A percentile compares a stretch with the other conserved stretches of the same genome.
Evolutionary conservation across 192 early-diverging fungal genomes (phyloP).

Genomic region (Phycomyces nitens): DNA sequence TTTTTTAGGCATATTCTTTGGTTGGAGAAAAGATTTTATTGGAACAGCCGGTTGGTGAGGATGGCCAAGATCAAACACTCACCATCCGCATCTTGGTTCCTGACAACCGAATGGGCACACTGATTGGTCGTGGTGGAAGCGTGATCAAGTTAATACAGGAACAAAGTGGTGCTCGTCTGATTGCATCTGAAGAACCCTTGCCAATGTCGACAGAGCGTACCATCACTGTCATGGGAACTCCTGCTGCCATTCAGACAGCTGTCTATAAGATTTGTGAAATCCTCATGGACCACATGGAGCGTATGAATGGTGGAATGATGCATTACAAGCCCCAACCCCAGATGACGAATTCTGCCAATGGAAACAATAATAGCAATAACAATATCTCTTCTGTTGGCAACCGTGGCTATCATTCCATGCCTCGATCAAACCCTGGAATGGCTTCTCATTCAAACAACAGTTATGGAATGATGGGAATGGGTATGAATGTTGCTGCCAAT

Average conservation of each 20-base stretch:
- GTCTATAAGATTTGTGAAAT: conserved; percentile 78
- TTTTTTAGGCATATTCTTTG: conserved; percentile 52
- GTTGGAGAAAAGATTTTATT: conserved; percentile 72
- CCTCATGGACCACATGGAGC: conserved; percentile 69
- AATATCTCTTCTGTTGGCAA: not conserved
- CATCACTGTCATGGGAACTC: conserved; percentile 77
- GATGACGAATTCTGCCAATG: not conserved
- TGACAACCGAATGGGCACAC: conserved; percentile 78
- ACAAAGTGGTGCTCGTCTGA: conserved; percentile 74
- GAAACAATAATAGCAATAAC: not conserved
- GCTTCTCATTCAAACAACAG: not conserved
- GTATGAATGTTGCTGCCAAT: conserved; percentile 9
- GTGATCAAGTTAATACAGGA: conserved; percentile 96
- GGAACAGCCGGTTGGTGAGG: conserved; percentile 53
- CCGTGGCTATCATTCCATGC: not conserved
- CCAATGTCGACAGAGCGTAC: conserved; percentile 90
- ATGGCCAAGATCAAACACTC: conserved; percentile 32
- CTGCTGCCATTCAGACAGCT: conserved; percentile 82
- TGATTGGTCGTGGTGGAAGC: conserved; percentile 86
- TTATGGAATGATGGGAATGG: conserved; percentile 23
- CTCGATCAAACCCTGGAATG: not conserved
- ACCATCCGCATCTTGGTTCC: conserved; percentile 85
- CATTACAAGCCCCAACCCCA: conserved; percentile 68
- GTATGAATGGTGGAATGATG: conserved; percentile 57
- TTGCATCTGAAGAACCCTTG: conserved; percentile 83